Percentiles rank a stretch among this genome's conserved stretches.
phyloP scores from a whole-genome alignment of 2,329 filamentous ascomycete genomes.

The Diplocarpon mali region DNA sequence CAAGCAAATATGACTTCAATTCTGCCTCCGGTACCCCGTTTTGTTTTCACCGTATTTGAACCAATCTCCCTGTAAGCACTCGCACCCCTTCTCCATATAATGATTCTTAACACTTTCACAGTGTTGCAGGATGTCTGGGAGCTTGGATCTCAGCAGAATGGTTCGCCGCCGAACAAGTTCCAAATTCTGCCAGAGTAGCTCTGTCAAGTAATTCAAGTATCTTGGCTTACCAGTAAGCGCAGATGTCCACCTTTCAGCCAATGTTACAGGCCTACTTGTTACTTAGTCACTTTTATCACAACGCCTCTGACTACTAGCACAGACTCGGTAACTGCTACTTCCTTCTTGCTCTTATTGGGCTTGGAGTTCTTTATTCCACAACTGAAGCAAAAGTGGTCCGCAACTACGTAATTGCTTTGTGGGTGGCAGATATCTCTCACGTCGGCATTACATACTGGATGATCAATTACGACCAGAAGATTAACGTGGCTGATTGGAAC shows the following conservation, averaged over 20 bases:
- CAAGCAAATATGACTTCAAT: conserved; percentile 42
- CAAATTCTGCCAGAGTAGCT: conserved; percentile 27
- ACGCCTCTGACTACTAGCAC: conserved; percentile 29
- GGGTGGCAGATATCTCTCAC: conserved; percentile 56
- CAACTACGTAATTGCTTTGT: conserved; percentile 55
- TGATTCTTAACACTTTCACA: conserved; percentile 26
- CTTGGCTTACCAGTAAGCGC: conserved; percentile 18
- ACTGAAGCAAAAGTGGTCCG: conserved; percentile 54
- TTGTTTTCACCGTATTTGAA: conserved; percentile 58
- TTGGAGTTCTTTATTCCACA: conserved; percentile 53
- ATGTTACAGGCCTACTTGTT: not conserved
- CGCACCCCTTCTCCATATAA: too few relatives aligned
- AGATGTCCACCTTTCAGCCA: not conserved
- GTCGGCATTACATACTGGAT: conserved; percentile 48
- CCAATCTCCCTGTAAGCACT: conserved; percentile 30
- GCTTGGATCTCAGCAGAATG: conserved; percentile 45
- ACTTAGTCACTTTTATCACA: not conserved
- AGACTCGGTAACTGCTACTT: conserved; percentile 61
- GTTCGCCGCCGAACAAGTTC: conserved; percentile 54
- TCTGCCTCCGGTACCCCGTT: conserved; percentile 51
- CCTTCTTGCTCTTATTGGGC: conserved; percentile 50
- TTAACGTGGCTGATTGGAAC: conserved; percentile 52
- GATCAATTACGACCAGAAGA: conserved; percentile 43
- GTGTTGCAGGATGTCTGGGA: conserved; percentile 46
- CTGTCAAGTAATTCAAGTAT: conserved; percentile 28